These are phyloP conservation scores for Chalara sp. DNA, from an alignment of 2,329 filamentous ascomycete genomes.

Conservation along the genomic window DNA sequence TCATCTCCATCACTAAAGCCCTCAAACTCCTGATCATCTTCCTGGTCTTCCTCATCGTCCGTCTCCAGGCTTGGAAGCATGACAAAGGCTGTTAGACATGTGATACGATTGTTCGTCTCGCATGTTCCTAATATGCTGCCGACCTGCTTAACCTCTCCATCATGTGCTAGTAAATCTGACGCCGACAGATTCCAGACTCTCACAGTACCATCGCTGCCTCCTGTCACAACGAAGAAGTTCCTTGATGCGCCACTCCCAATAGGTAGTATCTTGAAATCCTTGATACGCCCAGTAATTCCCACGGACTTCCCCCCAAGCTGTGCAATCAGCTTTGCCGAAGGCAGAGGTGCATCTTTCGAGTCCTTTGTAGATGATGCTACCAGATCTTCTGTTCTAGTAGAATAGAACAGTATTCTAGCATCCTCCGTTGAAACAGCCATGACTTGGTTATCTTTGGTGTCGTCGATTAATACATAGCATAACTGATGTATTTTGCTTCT, in stretches of 20 bases:
- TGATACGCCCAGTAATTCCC: slow-evolving; percentile 70
- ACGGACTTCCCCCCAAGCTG: slow-evolving; percentile 69
- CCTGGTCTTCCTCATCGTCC: slow-evolving; percentile 39
- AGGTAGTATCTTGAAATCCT: slow-evolving; percentile 69
- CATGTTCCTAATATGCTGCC: slow-evolving; percentile 65
- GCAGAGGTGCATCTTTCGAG: slow-evolving; percentile 39
- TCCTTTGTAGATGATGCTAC: slow-evolving; percentile 21
- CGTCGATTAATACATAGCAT: slow-evolving; percentile 54
- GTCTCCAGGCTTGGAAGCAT: slow-evolving; percentile 67
- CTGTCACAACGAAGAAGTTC: slow-evolving; percentile 59
- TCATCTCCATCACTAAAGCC: slow-evolving; percentile 16
- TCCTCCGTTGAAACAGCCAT: slow-evolving; percentile 85
- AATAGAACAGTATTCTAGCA: slow-evolving; percentile 78
- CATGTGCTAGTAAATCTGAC: slow-evolving; percentile 27
- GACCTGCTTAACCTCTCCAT: slow-evolving; percentile 23
- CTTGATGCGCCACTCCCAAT: slow-evolving; percentile 29
- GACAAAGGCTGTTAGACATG: slow-evolving; percentile 77
- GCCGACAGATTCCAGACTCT: slow-evolving; percentile 62
- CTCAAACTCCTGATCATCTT: slow-evolving; percentile 18
- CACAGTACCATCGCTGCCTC: slow-evolving; percentile 80
- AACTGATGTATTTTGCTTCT: slow-evolving; percentile 81
- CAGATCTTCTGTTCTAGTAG: slow-evolving; percentile 50
- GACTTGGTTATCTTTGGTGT: slow-evolving; percentile 45
- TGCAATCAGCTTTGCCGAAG: slow-evolving; percentile 61
- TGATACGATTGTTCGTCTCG: slow-evolving; percentile 82